Percentiles rank a stretch among this genome's conserved stretches.
These are phyloP conservation scores for Dendrobium chrysotoxum DNA, from an alignment of 106 monocot species.

Conservation along the genomic window DNA sequence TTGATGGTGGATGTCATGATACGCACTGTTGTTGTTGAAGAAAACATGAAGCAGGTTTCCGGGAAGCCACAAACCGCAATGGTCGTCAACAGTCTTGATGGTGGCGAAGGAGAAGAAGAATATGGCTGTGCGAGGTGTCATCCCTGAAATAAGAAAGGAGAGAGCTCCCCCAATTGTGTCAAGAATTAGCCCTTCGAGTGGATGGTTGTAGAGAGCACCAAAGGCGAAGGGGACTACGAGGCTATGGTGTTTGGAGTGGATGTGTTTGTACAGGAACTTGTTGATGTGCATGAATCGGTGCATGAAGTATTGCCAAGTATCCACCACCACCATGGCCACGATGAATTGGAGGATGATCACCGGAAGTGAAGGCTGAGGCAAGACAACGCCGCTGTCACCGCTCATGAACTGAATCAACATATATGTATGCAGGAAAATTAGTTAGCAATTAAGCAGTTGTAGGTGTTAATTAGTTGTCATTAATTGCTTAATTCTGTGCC, in stretches of 20 bases:
- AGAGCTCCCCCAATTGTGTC: conserved; percentile 6
- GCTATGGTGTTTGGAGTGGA: conserved; percentile 24
- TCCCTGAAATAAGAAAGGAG: conserved; percentile 9
- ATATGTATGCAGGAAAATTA: no score
- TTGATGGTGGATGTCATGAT: conserved; percentile 22
- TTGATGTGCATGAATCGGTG: conserved; percentile 31
- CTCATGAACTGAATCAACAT: no score
- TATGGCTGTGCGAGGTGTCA: conserved; percentile 10
- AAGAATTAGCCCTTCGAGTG: not conserved
- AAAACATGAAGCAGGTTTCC: conserved; percentile 9
- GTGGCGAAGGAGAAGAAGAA: conserved; percentile 19
- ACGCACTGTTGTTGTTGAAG: conserved; percentile 16
- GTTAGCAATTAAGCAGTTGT: no score
- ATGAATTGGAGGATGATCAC: conserved; percentile 12
- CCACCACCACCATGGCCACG: conserved; percentile 30
- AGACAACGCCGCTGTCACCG: no score
- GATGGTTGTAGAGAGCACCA: conserved; percentile 17
- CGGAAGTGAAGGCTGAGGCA: not conserved
- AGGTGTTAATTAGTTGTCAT: no score
- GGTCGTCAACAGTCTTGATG: conserved; percentile 11
- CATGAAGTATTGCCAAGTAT: conserved; percentile 31
- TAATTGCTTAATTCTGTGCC: no score
- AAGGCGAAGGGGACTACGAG: conserved; percentile 18
- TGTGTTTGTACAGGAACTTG: conserved; percentile 35
- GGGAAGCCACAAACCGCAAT: conserved; percentile 22